phyloP scores from a whole-genome alignment of 306 rosid genomes.

The Biancaea sappan region DNA sequence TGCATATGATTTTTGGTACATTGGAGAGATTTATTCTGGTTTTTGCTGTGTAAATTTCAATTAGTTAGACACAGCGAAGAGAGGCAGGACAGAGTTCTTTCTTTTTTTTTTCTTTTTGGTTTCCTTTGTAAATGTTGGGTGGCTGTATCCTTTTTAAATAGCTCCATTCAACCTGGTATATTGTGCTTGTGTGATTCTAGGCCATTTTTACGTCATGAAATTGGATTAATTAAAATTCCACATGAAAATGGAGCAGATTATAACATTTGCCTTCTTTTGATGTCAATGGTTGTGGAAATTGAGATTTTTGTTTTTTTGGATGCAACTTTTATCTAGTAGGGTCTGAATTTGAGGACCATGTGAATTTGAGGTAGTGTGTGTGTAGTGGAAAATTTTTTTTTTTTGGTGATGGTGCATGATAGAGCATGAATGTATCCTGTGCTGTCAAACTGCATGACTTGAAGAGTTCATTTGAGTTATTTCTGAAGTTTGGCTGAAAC shows the following conservation, averaged over 20 bases:
- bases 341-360: neutral
- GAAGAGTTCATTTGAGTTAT: no score
- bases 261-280: neutral
- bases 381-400: neutral
- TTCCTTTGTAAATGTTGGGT: neutral
- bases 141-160: neutral
- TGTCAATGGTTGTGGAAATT: neutral
- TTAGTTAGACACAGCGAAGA: neutral
- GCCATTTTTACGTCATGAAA: neutral
- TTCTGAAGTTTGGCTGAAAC: neutral
- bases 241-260: neutral
- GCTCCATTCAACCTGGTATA: neutral
- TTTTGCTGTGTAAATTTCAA: neutral
- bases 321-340: neutral
- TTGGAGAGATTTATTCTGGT: neutral
- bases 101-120: neutral
- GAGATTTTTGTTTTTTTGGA: neutral
- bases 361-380: neutral
- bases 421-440: no score
- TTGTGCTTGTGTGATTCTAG: neutral
- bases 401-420: no score
- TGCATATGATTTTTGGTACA: neutral
- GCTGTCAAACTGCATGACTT: no score
- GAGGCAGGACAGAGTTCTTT: neutral
- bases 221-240: neutral